phyloP scores from a whole-genome alignment of 495 filamentous ascomycete genomes.

The Elaphomyces granulatus region DNA sequence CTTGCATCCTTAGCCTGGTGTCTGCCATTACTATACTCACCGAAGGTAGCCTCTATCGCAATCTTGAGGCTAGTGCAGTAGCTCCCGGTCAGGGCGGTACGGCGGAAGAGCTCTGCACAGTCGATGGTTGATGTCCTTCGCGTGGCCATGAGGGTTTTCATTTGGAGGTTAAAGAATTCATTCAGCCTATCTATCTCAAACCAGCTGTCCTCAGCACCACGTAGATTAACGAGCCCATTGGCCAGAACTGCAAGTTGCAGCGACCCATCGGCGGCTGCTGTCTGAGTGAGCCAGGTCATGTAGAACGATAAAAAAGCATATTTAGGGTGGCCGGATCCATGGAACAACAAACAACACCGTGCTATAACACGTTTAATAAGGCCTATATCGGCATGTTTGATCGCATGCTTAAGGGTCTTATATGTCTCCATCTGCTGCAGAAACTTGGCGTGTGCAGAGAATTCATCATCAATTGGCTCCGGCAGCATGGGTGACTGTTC shows the following conservation, averaged over 20 bases:
- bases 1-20: no score
- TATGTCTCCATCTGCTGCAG: slow-evolving; percentile 9
- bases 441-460: slow-evolving; percentile 5
- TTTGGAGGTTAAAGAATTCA: slow-evolving; percentile 3
- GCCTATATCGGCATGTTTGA: slow-evolving; percentile 7
- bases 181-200: slow-evolving; percentile 4
- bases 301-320: slow-evolving; percentile 9
- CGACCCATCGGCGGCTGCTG: slow-evolving; percentile 4
- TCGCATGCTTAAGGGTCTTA: slow-evolving; percentile 8
- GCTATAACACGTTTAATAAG: slow-evolving; percentile 7
- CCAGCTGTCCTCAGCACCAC: slow-evolving; percentile 1
- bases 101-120: no score
- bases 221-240: slow-evolving; percentile 1
- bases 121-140: not conserved
- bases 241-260: slow-evolving; percentile 6
- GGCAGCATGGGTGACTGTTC: slow-evolving; percentile 3
- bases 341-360: slow-evolving; percentile 5
- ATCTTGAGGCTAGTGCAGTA: no score
- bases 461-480: slow-evolving; percentile 7
- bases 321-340: slow-evolving; percentile 5
- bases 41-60: no score
- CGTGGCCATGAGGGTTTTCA: slow-evolving; percentile 1
- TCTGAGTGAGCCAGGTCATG: slow-evolving; percentile 7
- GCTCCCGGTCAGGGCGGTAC: no score
- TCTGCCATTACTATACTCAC: no score